Evolutionary conservation across 2,329 filamentous ascomycete species (phyloP).

Genomic region (Cadophora malorum): DNA sequence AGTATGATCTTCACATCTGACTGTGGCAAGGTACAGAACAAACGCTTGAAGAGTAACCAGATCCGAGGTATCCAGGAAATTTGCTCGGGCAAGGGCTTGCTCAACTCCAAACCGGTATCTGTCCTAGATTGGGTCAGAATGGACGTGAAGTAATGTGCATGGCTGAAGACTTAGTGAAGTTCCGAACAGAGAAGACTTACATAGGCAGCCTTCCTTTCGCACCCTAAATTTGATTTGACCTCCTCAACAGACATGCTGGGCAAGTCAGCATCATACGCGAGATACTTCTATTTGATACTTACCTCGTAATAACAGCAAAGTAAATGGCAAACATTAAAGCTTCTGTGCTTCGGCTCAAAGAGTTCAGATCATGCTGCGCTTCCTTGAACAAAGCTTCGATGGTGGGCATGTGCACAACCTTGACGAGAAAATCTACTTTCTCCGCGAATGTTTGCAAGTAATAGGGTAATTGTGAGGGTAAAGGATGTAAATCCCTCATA

Average conservation of each 20-base stretch:
- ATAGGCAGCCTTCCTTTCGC: slow-evolving; percentile 14
- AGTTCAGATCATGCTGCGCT: slow-evolving; percentile 31
- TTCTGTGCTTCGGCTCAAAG: slow-evolving; percentile 50
- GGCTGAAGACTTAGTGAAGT: not conserved
- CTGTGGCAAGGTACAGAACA: slow-evolving; percentile 60
- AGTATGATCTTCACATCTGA: slow-evolving; percentile 58
- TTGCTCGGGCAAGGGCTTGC: slow-evolving; percentile 65
- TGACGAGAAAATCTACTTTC: slow-evolving; percentile 56
- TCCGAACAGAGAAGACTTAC: not conserved
- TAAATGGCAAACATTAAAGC: slow-evolving; percentile 64
- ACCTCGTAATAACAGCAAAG: slow-evolving; percentile 56
- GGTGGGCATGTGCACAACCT: slow-evolving; percentile 55
- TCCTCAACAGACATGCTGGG: slow-evolving; percentile 22
- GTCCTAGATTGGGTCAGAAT: slow-evolving; percentile 29
- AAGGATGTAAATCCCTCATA: slow-evolving; percentile 53
- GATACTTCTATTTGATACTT: not conserved
- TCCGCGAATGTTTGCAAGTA: slow-evolving; percentile 57
- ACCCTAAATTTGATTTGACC: slow-evolving; percentile 15
- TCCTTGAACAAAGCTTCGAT: slow-evolving; percentile 47
- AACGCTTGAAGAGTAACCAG: slow-evolving; percentile 67
- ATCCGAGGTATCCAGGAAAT: slow-evolving; percentile 66
- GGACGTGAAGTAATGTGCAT: no score
- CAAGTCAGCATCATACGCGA: not conserved
- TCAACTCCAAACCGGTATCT: slow-evolving; percentile 56
- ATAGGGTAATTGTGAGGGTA: slow-evolving; percentile 62